Evolutionary conservation across 1,284 basidiomycete genomes (phyloP).

Genomic region (Pisolithus thermaeus): DNA sequence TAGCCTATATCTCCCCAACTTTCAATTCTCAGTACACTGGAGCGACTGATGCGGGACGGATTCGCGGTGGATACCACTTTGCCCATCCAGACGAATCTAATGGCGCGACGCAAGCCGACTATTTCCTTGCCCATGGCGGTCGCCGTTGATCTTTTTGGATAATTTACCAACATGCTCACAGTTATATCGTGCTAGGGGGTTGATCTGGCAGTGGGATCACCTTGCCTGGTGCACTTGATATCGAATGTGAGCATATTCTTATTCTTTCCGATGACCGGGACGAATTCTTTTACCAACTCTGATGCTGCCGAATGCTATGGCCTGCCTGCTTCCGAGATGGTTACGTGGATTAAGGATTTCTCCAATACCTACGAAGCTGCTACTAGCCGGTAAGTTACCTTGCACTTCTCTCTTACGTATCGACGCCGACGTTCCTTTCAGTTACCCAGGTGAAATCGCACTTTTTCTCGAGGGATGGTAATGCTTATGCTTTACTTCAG

Average conservation of each 20-base stretch:
- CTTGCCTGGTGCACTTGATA: constrained; percentile 60
- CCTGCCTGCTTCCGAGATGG: constrained; percentile 48
- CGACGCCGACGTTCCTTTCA: constrained; percentile 9
- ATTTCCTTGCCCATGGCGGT: constrained; percentile 59
- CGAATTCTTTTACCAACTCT: constrained; percentile 37
- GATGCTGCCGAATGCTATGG: constrained; percentile 52
- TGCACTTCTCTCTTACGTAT: constrained; percentile 2
- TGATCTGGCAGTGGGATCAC: constrained; percentile 57
- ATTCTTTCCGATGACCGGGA: not conserved
- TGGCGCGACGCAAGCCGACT: constrained; percentile 44
- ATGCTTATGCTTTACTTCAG: constrained; percentile 15
- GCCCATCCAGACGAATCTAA: constrained; percentile 38
- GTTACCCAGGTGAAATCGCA: constrained; percentile 30
- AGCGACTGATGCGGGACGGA: constrained; percentile 43
- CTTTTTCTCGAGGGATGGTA: not conserved
- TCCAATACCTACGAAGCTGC: constrained; percentile 52
- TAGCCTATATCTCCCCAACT: constrained; percentile 28
- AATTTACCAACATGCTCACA: constrained; percentile 1
- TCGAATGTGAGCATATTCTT: constrained; percentile 42
- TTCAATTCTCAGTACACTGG: constrained; percentile 42
- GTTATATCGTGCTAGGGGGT: constrained; percentile 33
- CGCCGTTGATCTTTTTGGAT: constrained; percentile 4
- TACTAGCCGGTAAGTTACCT: constrained; percentile 38
- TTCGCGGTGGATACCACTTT: constrained; percentile 51
- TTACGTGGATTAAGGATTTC: constrained; percentile 58